Evolutionary conservation across 2,329 filamentous ascomycete genomes (phyloP), one percentile per base, ranked within the genome.

Genomic region (Colletotrichum sp.): DNA sequence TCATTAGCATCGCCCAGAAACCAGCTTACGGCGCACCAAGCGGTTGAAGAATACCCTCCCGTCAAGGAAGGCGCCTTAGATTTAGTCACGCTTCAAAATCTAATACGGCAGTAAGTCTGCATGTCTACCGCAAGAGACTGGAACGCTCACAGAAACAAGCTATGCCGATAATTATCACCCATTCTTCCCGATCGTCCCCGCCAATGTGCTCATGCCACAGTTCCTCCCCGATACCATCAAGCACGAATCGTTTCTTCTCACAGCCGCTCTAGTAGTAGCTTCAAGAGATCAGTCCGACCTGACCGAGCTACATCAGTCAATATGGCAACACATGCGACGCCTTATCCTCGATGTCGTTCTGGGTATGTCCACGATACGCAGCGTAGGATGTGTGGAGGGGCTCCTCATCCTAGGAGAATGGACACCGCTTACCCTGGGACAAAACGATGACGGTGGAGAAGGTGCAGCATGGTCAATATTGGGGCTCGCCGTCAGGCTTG

Each of bases 391-490:
- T 2, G 93, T 95, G 0, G 93, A 95, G 80, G 92, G 93, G 3
- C 84, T 95, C 2, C 85, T 95, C 0, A 85, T 95, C 2, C 88
- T 95, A 1, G 93, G 93, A 1, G 93, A 95, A 80, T 95, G 93
- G 93, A 92, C 92, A 7, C 92, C 92, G 0, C 93, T 93, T 90
- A 0, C 89, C 91, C 7, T 87, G 91, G 9, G 89, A 88, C 34
- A 90, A 91, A 49, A 91, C 91, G 55, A 88, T 26, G 93, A 93
- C 0, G 89, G 93, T 72, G 93, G 93, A 9, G 93, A 95, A 81
- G 93, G 95, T 80, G 93, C 93, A 36, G 93, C 93, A 0, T 95
- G 93, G 93, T 95, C 95, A 92, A 92, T 95, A 79, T 92, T 94
- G 7, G 93, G 93, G 2, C 89, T 93, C 18, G 93, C 93, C 3